Conservation (phyloP, 495 filamentous ascomycete genomes). For the Usnea hakonensis region DNA sequence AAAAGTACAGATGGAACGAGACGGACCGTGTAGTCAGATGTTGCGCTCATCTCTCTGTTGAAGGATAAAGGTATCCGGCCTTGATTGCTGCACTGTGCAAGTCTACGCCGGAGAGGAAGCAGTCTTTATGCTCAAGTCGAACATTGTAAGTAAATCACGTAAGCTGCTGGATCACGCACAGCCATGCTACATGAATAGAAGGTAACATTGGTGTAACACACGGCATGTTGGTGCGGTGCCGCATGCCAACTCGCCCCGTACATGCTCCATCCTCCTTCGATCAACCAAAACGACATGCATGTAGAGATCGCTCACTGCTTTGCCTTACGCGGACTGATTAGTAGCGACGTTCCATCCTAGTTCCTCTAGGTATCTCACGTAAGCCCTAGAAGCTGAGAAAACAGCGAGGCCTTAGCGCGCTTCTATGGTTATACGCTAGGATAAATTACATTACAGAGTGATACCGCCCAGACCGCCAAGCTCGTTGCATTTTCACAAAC, state of each 20-base stretch:
- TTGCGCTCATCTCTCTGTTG: not conserved
- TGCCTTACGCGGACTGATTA: too few relatives aligned
- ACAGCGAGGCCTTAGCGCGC: too few relatives aligned
- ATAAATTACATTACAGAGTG: not conserved
- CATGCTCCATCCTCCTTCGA: too few relatives aligned
- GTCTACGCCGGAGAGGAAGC: not conserved
- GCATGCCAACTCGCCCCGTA: not conserved
- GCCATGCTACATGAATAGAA: not conserved
- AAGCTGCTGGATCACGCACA: not conserved
- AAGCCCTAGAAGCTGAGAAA: too few relatives aligned
- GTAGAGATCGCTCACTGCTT: too few relatives aligned
- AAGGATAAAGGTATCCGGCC: not conserved
- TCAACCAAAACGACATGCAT: too few relatives aligned
- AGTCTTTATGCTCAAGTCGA: not conserved
- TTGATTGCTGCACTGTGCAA: not conserved
- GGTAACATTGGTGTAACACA: not conserved
- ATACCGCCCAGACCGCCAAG: not conserved
- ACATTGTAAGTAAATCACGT: not conserved
- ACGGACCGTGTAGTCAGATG: not conserved
- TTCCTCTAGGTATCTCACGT: too few relatives aligned
- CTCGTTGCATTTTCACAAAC: not conserved
- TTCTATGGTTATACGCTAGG: not conserved
- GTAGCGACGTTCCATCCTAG: too few relatives aligned
- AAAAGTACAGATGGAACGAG: not conserved
- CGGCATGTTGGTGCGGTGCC: not conserved